Conservation (phyloP, 805 yeast species). For the Candida jianshihensis region DNA sequence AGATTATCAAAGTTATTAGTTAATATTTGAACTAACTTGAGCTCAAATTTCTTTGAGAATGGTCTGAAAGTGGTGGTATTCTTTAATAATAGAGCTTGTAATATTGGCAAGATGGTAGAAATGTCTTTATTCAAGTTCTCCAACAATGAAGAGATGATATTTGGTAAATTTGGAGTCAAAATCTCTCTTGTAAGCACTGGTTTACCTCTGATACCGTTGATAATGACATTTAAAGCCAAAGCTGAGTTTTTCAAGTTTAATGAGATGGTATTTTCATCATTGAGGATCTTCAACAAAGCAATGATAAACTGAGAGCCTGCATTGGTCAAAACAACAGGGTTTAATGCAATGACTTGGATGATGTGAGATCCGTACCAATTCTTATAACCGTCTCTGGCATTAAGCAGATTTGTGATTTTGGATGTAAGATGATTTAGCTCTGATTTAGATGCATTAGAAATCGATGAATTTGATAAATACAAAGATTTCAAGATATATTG, state of each 20-base stretch:
- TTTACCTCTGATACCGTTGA: conserved; percentile 58
- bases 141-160: conserved; percentile 48
- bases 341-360: conserved; percentile 17
- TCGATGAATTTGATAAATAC: conserved; percentile 19
- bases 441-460: conserved; percentile 38
- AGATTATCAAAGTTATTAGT: conserved; percentile 30
- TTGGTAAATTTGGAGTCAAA: conserved; percentile 70
- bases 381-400: conserved; percentile 25
- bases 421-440: conserved; percentile 46
- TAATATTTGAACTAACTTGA: conserved; percentile 32
- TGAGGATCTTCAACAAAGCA: conserved; percentile 29
- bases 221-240: conserved; percentile 23
- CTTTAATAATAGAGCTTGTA: conserved; percentile 38
- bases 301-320: conserved; percentile 32
- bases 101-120: conserved; percentile 29
- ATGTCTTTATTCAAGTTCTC: conserved; percentile 33
- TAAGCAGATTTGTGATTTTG: conserved; percentile 23
- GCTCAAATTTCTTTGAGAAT: conserved; percentile 55
- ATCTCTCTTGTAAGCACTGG: conserved; percentile 80
- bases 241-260: conserved; percentile 26
- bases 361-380: conserved; percentile 32
- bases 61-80: conserved; percentile 83
- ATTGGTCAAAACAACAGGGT: conserved; percentile 24
- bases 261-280: conserved; percentile 23
- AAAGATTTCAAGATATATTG: conserved; percentile 19